Evolutionary conservation across 306 rosid genomes (phyloP).

Genomic region (Arachis stenosperma): DNA sequence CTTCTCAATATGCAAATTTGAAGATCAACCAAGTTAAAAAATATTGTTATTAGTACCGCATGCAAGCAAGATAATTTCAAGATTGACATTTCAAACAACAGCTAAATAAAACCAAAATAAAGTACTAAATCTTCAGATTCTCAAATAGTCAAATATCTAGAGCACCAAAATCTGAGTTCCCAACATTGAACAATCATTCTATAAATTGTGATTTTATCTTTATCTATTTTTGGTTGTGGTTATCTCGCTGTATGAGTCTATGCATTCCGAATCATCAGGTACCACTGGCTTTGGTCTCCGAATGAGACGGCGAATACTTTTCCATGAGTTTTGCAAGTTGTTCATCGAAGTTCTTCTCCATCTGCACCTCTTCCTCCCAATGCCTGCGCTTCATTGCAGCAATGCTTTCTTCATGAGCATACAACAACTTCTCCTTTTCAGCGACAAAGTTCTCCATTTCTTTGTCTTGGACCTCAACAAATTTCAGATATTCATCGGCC

Average conservation of each 20-base stretch:
- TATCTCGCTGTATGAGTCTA: conserved; percentile 25
- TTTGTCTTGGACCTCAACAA: conserved; percentile 62
- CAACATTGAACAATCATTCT: background rate
- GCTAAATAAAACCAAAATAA: background rate
- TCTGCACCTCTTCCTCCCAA: conserved; percentile 65
- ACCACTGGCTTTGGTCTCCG: conserved; percentile 15
- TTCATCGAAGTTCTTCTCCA: conserved; percentile 57
- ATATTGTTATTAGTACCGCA: background rate
- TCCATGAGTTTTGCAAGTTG: conserved; percentile 62
- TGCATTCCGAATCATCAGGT: conserved; percentile 21
- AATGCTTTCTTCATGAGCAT: conserved; percentile 52
- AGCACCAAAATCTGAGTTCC: background rate
- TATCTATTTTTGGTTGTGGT: conserved; percentile 31
- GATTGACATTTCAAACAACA: too few relatives aligned
- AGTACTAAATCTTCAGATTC: background rate
- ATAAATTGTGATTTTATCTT: conserved; percentile 1
- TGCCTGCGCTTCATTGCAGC: conserved; percentile 58
- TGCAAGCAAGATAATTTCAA: background rate
- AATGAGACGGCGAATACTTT: conserved; percentile 53
- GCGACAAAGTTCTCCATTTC: conserved; percentile 64
- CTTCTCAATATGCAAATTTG: background rate
- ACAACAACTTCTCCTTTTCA: conserved; percentile 52
- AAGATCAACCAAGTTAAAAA: background rate
- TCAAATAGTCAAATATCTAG: background rate
- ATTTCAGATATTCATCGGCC: conserved; percentile 52